phyloP scores from a whole-genome alignment of 768 basidiomycete species.

The Psilocybe cubensis region DNA sequence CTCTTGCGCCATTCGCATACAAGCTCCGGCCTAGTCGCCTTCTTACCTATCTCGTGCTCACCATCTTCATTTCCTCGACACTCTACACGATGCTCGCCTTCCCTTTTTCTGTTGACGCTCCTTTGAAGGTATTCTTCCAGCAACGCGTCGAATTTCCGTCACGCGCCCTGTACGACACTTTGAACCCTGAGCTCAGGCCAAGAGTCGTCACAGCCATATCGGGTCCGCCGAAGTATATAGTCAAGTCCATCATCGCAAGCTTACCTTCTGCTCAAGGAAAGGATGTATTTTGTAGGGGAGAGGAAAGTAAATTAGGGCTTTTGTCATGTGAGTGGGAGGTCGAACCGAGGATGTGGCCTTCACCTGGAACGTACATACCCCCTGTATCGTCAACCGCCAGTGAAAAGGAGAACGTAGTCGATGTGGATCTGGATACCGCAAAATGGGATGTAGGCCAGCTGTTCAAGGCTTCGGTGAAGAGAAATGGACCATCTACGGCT shows the following conservation, averaged over 20 bases:
- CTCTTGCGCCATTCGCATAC: slow-evolving; percentile 28
- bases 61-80: slow-evolving; percentile 47
- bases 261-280: slow-evolving; percentile 26
- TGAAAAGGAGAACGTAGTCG: no score
- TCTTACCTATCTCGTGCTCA: slow-evolving; percentile 37
- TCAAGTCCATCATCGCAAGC: slow-evolving; percentile 16
- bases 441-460: slow-evolving; percentile 16
- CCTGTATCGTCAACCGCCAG: neutral
- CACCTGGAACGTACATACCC: slow-evolving; percentile 16
- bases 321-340: slow-evolving; percentile 32
- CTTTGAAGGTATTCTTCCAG: slow-evolving; percentile 74
- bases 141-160: slow-evolving; percentile 54
- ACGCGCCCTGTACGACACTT: neutral
- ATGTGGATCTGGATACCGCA: neutral
- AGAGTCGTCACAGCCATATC: slow-evolving; percentile 18
- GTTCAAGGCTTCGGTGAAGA: slow-evolving; percentile 42
- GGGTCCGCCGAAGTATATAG: slow-evolving; percentile 23
- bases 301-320: slow-evolving; percentile 20
- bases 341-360: slow-evolving; percentile 23
- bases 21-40: slow-evolving; percentile 26
- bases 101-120: slow-evolving; percentile 65
- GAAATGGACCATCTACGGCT: slow-evolving; percentile 48
- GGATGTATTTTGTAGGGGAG: slow-evolving; percentile 16
- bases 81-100: slow-evolving; percentile 48
- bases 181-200: neutral